Evolutionary conservation across 176 grass and related monocot genomes (phyloP).

Genomic region (Lolium perenne): DNA sequence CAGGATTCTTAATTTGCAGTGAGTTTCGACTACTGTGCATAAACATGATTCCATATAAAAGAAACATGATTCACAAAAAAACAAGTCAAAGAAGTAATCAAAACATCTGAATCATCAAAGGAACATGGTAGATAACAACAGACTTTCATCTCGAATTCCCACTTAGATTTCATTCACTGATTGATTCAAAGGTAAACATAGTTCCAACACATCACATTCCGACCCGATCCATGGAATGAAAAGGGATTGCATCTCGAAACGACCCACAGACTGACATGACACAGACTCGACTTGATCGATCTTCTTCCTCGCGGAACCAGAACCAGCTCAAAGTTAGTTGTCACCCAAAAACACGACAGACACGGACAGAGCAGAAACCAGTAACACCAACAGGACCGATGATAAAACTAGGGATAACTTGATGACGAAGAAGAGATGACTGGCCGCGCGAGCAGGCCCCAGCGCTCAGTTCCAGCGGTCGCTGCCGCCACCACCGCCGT

Average conservation of each 20-base stretch:
- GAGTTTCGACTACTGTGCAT: too few relatives aligned
- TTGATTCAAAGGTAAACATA: neutral
- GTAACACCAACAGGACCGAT: too few relatives aligned
- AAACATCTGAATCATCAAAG: too few relatives aligned
- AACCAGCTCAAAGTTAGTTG: neutral
- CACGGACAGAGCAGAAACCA: neutral
- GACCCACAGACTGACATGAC: neutral
- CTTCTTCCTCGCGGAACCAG: constrained; percentile 26
- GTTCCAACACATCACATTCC: constrained; percentile 30
- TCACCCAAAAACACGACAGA: constrained; percentile 11
- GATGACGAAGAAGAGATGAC: neutral
- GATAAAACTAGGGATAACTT: constrained; percentile 43
- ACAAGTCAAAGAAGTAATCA: too few relatives aligned
- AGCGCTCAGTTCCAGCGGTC: constrained; percentile 31
- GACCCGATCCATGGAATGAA: neutral
- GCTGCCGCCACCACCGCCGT: neutral
- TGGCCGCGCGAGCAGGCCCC: neutral
- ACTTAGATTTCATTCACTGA: neutral
- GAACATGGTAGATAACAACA: too few relatives aligned
- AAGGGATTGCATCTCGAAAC: constrained; percentile 23
- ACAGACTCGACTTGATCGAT: neutral
- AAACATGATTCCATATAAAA: too few relatives aligned
- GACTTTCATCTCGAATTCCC: neutral
- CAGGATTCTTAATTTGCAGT: too few relatives aligned
- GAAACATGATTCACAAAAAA: too few relatives aligned